Conservation (phyloP, 2,329 filamentous ascomycete genomes). For the Arthrobotrys iridis region DNA sequence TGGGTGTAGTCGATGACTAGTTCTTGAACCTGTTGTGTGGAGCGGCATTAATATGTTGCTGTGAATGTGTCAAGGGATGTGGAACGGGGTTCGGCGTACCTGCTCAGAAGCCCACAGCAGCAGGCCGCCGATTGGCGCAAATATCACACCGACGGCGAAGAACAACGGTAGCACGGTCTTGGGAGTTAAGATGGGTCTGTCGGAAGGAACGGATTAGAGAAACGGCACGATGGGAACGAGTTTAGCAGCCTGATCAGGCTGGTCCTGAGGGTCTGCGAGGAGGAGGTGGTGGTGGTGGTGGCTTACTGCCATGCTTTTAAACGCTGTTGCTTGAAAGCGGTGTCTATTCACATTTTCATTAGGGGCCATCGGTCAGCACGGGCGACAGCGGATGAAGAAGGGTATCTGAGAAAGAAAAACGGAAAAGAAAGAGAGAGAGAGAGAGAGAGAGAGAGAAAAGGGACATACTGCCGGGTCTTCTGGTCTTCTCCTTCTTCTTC, state of each 20-base stretch:
- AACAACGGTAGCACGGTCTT: conserved; percentile 93
- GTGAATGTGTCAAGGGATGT: not conserved
- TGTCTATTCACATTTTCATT: conserved; percentile 73
- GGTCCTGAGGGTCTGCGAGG: not conserved
- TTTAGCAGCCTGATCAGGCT: not conserved
- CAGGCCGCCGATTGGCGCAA: conserved; percentile 88
- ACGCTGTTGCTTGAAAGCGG: conserved; percentile 94
- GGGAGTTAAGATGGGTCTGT: conserved; percentile 89
- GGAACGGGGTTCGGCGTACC: conserved; percentile 61
- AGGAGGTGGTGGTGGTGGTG: not conserved
- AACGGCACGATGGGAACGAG: not conserved
- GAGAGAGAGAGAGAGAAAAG: not conserved
- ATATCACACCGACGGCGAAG: conserved; percentile 88
- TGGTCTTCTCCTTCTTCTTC: conserved; percentile 87
- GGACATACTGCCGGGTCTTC: conserved; percentile 82
- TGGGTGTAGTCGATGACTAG: conserved; percentile 88
- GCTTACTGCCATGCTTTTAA: conserved; percentile 98
- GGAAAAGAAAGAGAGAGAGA: conserved; percentile 19
- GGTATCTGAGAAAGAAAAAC: conserved; percentile 5
- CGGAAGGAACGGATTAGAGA: conserved; percentile 11
- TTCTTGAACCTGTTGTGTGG: conserved; percentile 80
- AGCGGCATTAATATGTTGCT: conserved; percentile 1
- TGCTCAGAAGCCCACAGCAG: conserved; percentile 85
- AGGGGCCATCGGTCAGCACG: conserved; percentile 3
- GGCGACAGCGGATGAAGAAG: conserved; percentile 52